Percentiles rank a stretch among this genome's conserved stretches.
Evolutionary conservation across 1,284 basidiomycete genomes (phyloP).

Genomic region (Marasmius fiardii): DNA sequence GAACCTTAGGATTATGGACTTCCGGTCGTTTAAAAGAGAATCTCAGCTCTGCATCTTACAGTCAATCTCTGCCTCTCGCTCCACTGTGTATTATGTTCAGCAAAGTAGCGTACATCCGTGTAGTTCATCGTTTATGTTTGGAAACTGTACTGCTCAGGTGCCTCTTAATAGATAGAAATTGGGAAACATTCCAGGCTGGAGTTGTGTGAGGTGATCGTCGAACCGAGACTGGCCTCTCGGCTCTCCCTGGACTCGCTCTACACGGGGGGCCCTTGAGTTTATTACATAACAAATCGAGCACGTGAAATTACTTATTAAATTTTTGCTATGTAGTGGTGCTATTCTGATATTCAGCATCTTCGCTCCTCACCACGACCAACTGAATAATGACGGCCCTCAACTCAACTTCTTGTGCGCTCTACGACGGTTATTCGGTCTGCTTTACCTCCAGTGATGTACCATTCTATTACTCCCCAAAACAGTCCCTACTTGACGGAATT

Average conservation of each 20-base stretch:
- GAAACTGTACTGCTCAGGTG: too few species aligned
- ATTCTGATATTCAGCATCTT: too few species aligned
- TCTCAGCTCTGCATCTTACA: background rate
- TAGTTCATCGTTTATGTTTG: background rate
- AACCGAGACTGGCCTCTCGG: too few species aligned
- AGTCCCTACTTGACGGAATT: conserved; percentile 54
- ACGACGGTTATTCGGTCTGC: conserved; percentile 24
- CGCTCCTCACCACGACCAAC: background rate
- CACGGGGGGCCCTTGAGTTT: too few species aligned
- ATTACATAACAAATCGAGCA: too few species aligned
- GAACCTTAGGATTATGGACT: conserved; percentile 40
- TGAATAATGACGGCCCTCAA: conserved; percentile 20
- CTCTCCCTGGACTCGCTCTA: too few species aligned
- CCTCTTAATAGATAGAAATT: too few species aligned
- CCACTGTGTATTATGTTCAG: background rate
- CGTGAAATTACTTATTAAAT: too few species aligned
- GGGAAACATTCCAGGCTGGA: too few species aligned
- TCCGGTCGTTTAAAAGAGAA: background rate
- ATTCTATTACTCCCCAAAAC: conserved; percentile 60
- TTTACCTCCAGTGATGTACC: conserved; percentile 32
- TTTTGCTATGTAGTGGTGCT: too few species aligned
- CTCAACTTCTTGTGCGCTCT: conserved; percentile 20
- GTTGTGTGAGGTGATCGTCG: too few species aligned
- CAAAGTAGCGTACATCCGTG: background rate
- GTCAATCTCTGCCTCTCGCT: background rate